Base-by-base conservation (phyloP, 1,139 yeast genomes). In the Debaryomycetaceae sp. region DNA sequence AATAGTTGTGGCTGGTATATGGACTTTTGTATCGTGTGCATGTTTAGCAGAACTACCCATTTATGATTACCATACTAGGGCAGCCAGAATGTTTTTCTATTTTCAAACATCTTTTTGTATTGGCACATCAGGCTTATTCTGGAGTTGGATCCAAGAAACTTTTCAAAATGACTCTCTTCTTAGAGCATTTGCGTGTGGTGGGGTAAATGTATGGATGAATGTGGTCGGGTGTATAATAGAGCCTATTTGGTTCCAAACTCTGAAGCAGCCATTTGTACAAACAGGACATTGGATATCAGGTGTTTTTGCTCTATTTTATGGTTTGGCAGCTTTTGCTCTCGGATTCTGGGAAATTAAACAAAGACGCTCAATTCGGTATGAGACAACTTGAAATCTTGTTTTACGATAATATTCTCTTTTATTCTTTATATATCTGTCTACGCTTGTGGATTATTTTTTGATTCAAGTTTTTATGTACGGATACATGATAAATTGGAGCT, bases 281-380 rank as follows among this genome's bases (percentile, higher is more conserved):
- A 47, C 52, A 4, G 55, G 55, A 28, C 50, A 50, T 40, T 49
- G 47, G 33, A 37, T 50, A n/a, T 50, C 53, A 14, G 52, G 51
- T 8, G 38, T 42, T 16, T 41, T 42, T 31, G 44, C 41, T 26
- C 34, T 34, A 7, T 30, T 38, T 15, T 43, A 41, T 35, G 37
- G 29, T 18, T 17, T 19, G 5, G 35, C 39, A 11, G 41, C 39
- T 15, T 16, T 17, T 6, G n/a, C 29, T 6, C 33, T 39, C 14
- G 41, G 41, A 11, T 36, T 13, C 11, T 9, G n/a, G 8, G 29
- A 24, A 24, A 9, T 9, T 24, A 24, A n/a, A 24, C 8, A 24
- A 24, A 26, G 26, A n/a, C n/a, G n/a, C n/a, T n/a, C n/a, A n/a
- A n/a, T n/a, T n/a, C n/a, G n/a, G n/a, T n/a, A n/a, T n/a, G n/a